Conservation (phyloP, 192 early-diverging fungal species). For the Rhizoclosmatium globosum region DNA sequence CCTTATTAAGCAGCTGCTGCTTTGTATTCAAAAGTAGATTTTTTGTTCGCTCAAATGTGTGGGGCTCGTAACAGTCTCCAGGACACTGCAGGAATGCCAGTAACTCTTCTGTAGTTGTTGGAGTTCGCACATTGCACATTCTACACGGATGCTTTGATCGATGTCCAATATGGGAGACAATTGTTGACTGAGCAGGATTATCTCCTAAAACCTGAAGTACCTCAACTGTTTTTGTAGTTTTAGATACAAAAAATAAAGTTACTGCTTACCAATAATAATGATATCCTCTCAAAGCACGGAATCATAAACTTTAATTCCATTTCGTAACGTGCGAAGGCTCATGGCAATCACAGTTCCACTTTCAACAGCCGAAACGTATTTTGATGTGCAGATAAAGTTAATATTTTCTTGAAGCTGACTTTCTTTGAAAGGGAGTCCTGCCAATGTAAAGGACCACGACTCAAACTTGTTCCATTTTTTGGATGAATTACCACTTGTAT, state of each 20-base stretch:
- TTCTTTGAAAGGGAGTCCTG: conserved; percentile 37
- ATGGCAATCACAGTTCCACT: not conserved
- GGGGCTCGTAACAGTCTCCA: not conserved
- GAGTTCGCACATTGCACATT: not conserved
- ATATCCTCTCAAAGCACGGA: not conserved
- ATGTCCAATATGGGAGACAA: conserved; percentile 11
- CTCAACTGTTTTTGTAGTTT: not conserved
- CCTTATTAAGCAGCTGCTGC: no score
- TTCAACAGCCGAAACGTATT: conserved; percentile 25
- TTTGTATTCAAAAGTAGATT: no score
- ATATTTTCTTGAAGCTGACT: conserved; percentile 25
- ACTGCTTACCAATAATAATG: conserved; percentile 11
- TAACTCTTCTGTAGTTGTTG: not conserved
- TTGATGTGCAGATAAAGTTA: conserved; percentile 35
- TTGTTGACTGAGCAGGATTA: conserved; percentile 4
- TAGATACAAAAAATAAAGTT: not conserved
- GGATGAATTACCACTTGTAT: conserved; percentile 38
- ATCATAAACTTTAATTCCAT: conserved; percentile 31
- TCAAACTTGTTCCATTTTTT: conserved; percentile 46
- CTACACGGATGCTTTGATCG: not conserved
- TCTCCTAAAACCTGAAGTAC: conserved; percentile 8
- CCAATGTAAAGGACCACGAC: conserved; percentile 32
- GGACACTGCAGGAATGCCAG: not conserved
- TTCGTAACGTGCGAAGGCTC: not conserved
- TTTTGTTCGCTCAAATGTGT: not conserved